Evolutionary conservation across 352 stramenopile species (phyloP).

Genomic region (Pythium inflatum): DNA sequence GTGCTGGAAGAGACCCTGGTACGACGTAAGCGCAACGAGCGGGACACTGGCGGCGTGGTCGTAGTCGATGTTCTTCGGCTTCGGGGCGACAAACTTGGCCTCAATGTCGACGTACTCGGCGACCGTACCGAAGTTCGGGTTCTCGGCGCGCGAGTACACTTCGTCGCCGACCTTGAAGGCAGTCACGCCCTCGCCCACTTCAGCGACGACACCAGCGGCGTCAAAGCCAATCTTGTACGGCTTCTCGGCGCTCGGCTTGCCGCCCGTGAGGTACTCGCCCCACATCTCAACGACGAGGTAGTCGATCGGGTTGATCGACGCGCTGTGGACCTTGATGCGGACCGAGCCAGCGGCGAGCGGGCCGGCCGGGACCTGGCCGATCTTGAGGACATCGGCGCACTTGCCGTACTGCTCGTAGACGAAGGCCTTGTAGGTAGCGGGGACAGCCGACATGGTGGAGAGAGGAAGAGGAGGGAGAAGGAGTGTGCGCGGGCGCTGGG

Average conservation of each 20-base stretch:
- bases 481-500: no score
- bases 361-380: conserved; percentile 14
- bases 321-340: conserved; percentile 27
- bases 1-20: conserved; percentile 40
- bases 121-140: conserved; percentile 30
- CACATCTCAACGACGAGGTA: conserved; percentile 20
- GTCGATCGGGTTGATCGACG: conserved; percentile 28
- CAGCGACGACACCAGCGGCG: conserved; percentile 17
- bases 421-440: conserved; percentile 28
- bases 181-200: conserved; percentile 21
- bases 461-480: not conserved
- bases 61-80: conserved; percentile 46
- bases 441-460: conserved; percentile 12
- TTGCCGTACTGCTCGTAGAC: conserved; percentile 28
- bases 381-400: conserved; percentile 19
- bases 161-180: conserved; percentile 27
- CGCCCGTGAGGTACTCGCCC: conserved; percentile 13
- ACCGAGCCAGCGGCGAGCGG: conserved; percentile 6
- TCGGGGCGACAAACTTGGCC: conserved; percentile 37
- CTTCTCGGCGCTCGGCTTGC: conserved; percentile 23
- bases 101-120: conserved; percentile 50
- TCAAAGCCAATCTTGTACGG: conserved; percentile 28
- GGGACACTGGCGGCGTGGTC: conserved; percentile 45
- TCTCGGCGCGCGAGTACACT: conserved; percentile 30
- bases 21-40: conserved; percentile 37